These are phyloP conservation scores for Aotearoamyces nothofagi DNA, from an alignment of 2,329 filamentous ascomycete species.

Conservation along the genomic window DNA sequence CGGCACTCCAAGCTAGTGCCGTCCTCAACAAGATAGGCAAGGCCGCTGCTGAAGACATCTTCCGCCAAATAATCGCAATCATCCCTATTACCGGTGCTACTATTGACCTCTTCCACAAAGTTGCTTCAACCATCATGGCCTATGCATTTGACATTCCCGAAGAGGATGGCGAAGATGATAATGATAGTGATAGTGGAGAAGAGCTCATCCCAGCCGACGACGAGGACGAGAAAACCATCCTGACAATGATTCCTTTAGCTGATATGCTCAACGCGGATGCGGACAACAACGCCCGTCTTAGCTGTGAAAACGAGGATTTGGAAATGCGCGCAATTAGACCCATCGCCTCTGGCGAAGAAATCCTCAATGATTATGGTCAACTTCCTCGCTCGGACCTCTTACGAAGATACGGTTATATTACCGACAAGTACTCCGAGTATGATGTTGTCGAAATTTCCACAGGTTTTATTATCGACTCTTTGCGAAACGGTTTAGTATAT, in stretches of 20 bases:
- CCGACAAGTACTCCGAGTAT: conserved; percentile 45
- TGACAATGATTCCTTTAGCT: conserved; percentile 57
- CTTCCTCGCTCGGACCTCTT: conserved; percentile 52
- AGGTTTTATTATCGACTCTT: conserved; percentile 25
- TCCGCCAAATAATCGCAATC: conserved; percentile 36
- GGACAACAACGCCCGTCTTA: conserved; percentile 42
- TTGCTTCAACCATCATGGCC: conserved; percentile 57
- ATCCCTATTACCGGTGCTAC: conserved; percentile 28
- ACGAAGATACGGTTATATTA: conserved; percentile 53
- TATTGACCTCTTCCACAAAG: conserved; percentile 37
- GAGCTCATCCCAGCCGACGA: conserved; percentile 30
- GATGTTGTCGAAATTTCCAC: conserved; percentile 51
- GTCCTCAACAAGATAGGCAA: conserved; percentile 51
- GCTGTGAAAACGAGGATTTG: conserved; percentile 24
- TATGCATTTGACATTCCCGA: conserved; percentile 52
- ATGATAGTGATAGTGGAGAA: conserved; percentile 28
- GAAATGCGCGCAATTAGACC: conserved; percentile 46
- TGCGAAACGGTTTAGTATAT: conserved; percentile 6
- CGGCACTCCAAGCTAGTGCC: conserved; percentile 45
- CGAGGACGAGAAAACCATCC: conserved; percentile 27
- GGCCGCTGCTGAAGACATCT: conserved; percentile 38
- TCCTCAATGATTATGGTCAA: conserved; percentile 57
- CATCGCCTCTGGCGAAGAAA: conserved; percentile 41
- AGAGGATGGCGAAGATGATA: conserved; percentile 28
- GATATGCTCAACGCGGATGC: conserved; percentile 58